Evolutionary conservation across 768 basidiomycete species (phyloP), one percentile per base, ranked within the genome.

Genomic region (Leccinum truebloodii): DNA sequence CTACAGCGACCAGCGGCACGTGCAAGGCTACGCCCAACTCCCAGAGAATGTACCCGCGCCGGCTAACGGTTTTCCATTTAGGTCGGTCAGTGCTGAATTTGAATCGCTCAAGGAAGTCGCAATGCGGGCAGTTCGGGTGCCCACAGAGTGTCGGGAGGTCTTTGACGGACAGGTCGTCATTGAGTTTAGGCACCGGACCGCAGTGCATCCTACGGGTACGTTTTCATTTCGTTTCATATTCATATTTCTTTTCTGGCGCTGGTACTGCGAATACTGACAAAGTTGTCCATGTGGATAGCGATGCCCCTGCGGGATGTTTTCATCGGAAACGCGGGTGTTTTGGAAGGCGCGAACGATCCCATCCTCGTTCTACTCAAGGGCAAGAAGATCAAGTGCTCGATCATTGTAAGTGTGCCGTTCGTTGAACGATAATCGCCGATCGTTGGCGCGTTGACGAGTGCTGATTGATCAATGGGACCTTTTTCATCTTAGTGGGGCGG

Each of bases 401-500:
- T 64, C 4, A 18, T 54, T 5, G 63, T 65, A n/a, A 55, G 63
- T 48, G 52, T n/a, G n/a, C 4, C 9, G 4, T 9, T 9, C 4
- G 6, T n/a, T 13, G 37, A 6, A 8, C 10, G 20, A 6, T 22
- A 14, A 22, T 46, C 13, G 12, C 12, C 9, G 8, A n/a, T 12
- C 3, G 6, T n/a, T 20, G 32, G 28, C 4, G 28, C 18, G 2
- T 30, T 2, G 32, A 20, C 16, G 37, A 18, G 16, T 22, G 26
- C 26, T 37, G 39, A 54, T 49, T 44, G 39, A 57, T 49, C 3
- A 16, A 39, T 39, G 37, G 24, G 16, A 24, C 7, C 13, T 16
- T 10, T 49, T 37, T 22, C 28, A 22, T 46, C 7, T 37, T 10
- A 66, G 61, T 66, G 65, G 65, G 55, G 55, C 3, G 65, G 58